These are phyloP conservation scores for Ophiocordyceps camponoti-leonardi DNA, from an alignment of 2,329 filamentous ascomycete species.

Conservation along the genomic window DNA sequence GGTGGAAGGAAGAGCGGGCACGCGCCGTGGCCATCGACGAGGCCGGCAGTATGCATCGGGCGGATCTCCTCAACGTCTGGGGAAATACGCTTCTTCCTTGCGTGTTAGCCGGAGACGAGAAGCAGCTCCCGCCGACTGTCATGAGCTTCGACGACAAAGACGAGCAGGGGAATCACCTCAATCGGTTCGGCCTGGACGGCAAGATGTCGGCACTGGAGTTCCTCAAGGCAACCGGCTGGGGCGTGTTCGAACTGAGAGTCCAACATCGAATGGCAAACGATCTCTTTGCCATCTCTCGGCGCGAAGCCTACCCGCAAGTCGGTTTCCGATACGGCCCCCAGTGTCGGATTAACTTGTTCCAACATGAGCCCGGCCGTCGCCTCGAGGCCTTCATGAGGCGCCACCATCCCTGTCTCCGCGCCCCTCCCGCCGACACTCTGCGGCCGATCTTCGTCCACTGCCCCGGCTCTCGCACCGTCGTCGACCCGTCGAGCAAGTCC, in stretches of 20 bases:
- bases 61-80: constrained; percentile 8
- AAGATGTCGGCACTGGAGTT: constrained; percentile 4
- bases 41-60: constrained; percentile 7
- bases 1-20: constrained; percentile 3
- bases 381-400: neutral
- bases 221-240: constrained; percentile 4
- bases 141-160: constrained; percentile 1
- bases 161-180: neutral
- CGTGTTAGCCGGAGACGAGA: constrained; percentile 6
- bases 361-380: neutral
- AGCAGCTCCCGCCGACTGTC: constrained; percentile 4
- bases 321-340: too few species aligned
- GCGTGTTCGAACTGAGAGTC: constrained; percentile 4
- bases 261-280: constrained; percentile 8
- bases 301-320: constrained; percentile 2
- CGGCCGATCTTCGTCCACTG: constrained; percentile 7
- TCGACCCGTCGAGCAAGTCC: constrained; percentile 1
- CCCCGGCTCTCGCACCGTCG: neutral
- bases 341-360: too few species aligned
- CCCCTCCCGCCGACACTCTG: constrained; percentile 1
- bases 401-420: neutral
- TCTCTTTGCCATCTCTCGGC: constrained; percentile 6
- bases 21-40: constrained; percentile 7
- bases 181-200: constrained; percentile 2
- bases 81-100: constrained; percentile 8